Evolutionary conservation across 192 early-diverging fungal species (phyloP).

Genomic region (Linnemannia hyalina): DNA sequence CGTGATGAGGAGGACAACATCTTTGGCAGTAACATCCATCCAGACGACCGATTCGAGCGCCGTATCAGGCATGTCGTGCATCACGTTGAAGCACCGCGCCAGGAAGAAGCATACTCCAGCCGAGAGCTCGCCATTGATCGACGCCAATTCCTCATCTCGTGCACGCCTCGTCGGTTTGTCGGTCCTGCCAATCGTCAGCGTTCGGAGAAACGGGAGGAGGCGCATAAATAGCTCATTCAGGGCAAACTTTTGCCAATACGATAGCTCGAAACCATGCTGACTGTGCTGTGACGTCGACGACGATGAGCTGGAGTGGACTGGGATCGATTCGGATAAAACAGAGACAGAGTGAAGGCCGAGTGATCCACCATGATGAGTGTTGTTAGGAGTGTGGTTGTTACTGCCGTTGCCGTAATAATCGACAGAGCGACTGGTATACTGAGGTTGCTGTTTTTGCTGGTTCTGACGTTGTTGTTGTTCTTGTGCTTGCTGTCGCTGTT

Average conservation of each 20-base stretch:
- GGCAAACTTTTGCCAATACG: conserved; percentile 57
- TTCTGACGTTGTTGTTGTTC: background rate
- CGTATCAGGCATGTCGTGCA: conserved; percentile 56
- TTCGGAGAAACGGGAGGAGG: conserved; percentile 36
- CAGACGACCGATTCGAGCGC: conserved; percentile 49
- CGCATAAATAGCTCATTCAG: conserved; percentile 53
- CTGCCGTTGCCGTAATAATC: conserved; percentile 7
- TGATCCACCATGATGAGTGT: background rate
- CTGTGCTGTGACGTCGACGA: conserved; percentile 8
- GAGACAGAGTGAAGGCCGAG: background rate
- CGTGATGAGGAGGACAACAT: conserved; percentile 43
- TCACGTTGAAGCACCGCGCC: conserved; percentile 53
- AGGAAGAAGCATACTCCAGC: conserved; percentile 52
- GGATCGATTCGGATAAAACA: conserved; percentile 23
- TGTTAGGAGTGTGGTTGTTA: background rate
- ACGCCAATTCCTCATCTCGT: conserved; percentile 3
- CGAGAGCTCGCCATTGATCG: conserved; percentile 26
- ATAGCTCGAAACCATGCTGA: conserved; percentile 44
- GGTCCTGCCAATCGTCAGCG: conserved; percentile 47
- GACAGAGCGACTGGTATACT: conserved; percentile 11
- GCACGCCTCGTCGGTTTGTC: conserved; percentile 30
- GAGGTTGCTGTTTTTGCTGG: background rate
- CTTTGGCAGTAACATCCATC: conserved; percentile 50
- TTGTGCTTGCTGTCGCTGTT: conserved; percentile 10
- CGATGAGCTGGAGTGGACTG: conserved; percentile 16